A percentile compares a stretch with the other conserved stretches of the same genome.
These are phyloP conservation scores for Pleurotus salmoneostramineus DNA, from an alignment of 768 basidiomycete species.

Conservation along the genomic window DNA sequence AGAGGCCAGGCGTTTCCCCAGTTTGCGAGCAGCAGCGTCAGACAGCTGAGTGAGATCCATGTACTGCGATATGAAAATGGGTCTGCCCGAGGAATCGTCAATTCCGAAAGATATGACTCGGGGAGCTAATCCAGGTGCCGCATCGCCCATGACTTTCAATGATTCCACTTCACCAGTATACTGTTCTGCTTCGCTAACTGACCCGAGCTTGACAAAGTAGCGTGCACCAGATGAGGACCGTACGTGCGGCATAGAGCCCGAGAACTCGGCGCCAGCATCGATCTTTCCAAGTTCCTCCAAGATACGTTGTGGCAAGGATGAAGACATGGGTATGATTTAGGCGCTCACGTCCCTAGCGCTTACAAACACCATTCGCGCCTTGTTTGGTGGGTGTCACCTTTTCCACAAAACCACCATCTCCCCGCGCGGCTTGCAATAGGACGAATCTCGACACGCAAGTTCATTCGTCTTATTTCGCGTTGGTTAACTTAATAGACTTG, in stretches of 20 bases:
- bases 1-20: constrained; percentile 61
- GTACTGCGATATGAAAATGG: constrained; percentile 75
- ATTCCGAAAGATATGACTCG: constrained; percentile 47
- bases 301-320: not conserved
- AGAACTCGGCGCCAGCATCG: constrained; percentile 49
- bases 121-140: constrained; percentile 69
- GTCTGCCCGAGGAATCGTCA: constrained; percentile 28
- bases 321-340: not conserved
- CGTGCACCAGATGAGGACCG: constrained; percentile 50
- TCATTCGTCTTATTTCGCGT: not conserved
- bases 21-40: constrained; percentile 35
- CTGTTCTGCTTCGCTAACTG: constrained; percentile 52
- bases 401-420: no score
- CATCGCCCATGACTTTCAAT: constrained; percentile 54
- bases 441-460: no score
- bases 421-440: no score
- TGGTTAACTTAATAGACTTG: constrained; percentile 7
- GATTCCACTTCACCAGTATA: constrained; percentile 68
- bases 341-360: no score
- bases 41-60: constrained; percentile 52
- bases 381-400: no score
- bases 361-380: no score
- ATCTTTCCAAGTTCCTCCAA: constrained; percentile 17
- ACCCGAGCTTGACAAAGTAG: constrained; percentile 66
- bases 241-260: constrained; percentile 39